Conservation (phyloP, 106 monocot genomes). For the Apostasia ramifera region DNA sequence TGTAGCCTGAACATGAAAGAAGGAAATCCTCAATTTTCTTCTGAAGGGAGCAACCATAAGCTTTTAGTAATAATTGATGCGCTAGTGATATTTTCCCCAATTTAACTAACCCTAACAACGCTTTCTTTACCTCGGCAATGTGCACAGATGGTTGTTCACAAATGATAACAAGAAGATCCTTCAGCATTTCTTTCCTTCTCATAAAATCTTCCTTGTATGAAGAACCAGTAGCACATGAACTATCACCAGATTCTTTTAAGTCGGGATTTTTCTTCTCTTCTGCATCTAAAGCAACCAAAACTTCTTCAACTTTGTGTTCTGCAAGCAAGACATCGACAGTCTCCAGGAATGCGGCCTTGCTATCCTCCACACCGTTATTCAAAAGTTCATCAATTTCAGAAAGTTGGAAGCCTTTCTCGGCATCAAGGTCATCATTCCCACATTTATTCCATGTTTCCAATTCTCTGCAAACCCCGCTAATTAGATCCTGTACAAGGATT, state of each 20-base stretch:
- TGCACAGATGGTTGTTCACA: conserved; percentile 54
- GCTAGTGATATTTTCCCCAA: conserved; percentile 68
- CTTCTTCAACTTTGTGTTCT: conserved; percentile 88
- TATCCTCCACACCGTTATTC: conserved; percentile 31
- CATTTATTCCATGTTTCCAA: conserved; percentile 74
- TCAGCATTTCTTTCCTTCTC: conserved; percentile 68
- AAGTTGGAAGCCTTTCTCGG: conserved; percentile 29
- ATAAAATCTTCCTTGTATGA: conserved; percentile 42
- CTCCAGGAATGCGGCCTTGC: conserved; percentile 49
- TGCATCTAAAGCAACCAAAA: conserved; percentile 46
- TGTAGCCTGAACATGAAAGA: conserved; percentile 70
- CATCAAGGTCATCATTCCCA: conserved; percentile 22
- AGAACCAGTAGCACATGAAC: conserved; percentile 29
- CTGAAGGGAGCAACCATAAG: conserved; percentile 50
- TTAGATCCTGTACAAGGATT: conserved; percentile 92
- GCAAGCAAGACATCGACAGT: conserved; percentile 71
- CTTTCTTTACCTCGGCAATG: conserved; percentile 59
- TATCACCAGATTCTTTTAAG: conserved; percentile 26
- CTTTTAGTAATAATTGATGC: conserved; percentile 73
- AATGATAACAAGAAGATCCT: conserved; percentile 69
- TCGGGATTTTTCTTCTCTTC: conserved; percentile 49
- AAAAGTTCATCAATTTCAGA: conserved; percentile 39
- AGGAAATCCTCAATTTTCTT: conserved; percentile 79
- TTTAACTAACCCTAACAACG: conserved; percentile 62
- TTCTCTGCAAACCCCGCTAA: conserved; percentile 80